Conservation (phyloP, 768 basidiomycete species). For the Termitomyces heimii region DNA sequence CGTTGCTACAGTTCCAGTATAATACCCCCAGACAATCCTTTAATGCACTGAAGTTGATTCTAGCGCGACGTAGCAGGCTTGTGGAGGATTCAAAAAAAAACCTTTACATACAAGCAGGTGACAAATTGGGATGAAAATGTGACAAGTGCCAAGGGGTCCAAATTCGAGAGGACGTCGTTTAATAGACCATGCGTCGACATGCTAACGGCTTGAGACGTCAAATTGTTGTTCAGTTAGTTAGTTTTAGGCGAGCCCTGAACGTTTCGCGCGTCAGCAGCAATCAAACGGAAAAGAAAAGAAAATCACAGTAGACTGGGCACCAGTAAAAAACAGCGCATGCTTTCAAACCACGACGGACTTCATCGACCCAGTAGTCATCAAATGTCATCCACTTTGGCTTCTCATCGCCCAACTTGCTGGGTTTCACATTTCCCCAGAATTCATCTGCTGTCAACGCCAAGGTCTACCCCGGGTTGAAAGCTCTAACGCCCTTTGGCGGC, state of each 20-base stretch:
- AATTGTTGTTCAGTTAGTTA: conserved; percentile 75
- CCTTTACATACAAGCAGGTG: conserved; percentile 42
- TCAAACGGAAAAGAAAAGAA: not conserved
- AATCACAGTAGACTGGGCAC: conserved; percentile 56
- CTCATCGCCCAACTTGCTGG: conserved; percentile 41
- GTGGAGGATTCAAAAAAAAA: not conserved
- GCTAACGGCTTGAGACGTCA: conserved; percentile 73
- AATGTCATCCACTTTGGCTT: conserved; percentile 70
- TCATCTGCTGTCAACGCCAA: conserved; percentile 45
- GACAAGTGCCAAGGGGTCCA: conserved; percentile 71
- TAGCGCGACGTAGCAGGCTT: conserved; percentile 48
- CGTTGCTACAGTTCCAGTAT: conserved; percentile 53
- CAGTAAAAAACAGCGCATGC: conserved; percentile 58
- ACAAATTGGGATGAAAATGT: conserved; percentile 67
- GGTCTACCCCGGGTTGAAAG: conserved; percentile 44
- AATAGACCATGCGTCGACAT: conserved; percentile 68
- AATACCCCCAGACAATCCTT: conserved; percentile 55
- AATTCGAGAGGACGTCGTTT: conserved; percentile 73
- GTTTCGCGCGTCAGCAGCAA: not conserved
- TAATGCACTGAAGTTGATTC: conserved; percentile 51
- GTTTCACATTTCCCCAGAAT: conserved; percentile 72
- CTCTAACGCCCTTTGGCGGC: conserved; percentile 48
- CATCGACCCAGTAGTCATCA: conserved; percentile 76
- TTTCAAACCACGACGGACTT: conserved; percentile 64
- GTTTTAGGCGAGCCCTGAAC: conserved; percentile 67